Evolutionary conservation across 495 filamentous ascomycete genomes (phyloP), one percentile per base, ranked within the genome.

Genomic region (Aspergillus olivimuriae): DNA sequence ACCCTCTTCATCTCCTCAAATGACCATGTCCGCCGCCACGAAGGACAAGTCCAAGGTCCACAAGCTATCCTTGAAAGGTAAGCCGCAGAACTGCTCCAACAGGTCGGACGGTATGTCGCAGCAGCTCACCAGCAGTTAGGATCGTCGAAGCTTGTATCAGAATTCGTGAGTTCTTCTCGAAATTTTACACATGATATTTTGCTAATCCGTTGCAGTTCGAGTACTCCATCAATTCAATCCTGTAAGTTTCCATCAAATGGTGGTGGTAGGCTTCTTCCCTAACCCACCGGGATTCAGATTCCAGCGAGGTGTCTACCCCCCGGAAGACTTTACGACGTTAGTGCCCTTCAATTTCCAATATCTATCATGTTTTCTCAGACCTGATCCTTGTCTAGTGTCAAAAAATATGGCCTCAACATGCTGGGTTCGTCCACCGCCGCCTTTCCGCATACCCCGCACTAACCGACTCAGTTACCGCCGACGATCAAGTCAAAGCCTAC

Each of bases 401-500:
- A 97, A 68, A 98, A 98, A 73, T 98, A 98, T 81, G 94, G 94
- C 55, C 81, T 98, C 52, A 97, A 94, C 57, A 97, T 98, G 89
- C 86, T 96, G 30, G 78, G 81, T 84, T 66, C 45, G 72, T 63
- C 23, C 28, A n/a, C 9, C 10, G 15, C 11, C 40, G 30, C 20
- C 28, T 23, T 15, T 23, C 34, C 10, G 15, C 16, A 14, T 3
- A 2, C 10, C 14, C 21, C n/a, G 8, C 34, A 47, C 30, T 49
- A 19, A 51, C 50, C 41, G 28, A 36, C 7, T 11, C 44, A 81
- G 89, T 96, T 28, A 88, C 92, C 14, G 81, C 86, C 44, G 92
- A 98, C 66, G 92, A 97, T 70, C 89, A 97, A 62, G 92, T 98
- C 53, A 94, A 94, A 70, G 89, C 90, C 39, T 98, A 98, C 65